Evolutionary conservation across 2,329 filamentous ascomycete genomes (phyloP), one percentile per base, ranked within the genome.

Genomic region (Pseudodiploospora longispora): DNA sequence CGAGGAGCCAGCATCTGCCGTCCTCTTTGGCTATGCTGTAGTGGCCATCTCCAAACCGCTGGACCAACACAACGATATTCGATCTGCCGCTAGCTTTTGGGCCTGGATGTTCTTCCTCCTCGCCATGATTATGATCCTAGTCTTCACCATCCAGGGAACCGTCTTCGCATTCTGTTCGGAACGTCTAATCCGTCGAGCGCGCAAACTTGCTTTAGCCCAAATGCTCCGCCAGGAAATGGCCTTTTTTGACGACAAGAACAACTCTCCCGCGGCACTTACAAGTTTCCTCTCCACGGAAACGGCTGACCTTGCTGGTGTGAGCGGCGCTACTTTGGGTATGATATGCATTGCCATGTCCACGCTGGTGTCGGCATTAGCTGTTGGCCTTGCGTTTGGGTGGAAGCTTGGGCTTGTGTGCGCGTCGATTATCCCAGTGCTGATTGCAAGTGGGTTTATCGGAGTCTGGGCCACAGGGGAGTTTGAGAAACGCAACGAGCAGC

Each of bases 41-140:
- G 27, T 40, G 12, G 40, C 37, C 37, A 36, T 44, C 19, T 32
- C 36, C 10, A 32, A 32, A 19, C 36, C 32, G 4, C 32, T 34
- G 5, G 19, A 36, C 5, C 29, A 48, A 12, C 19, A 38, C 10
- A 34, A 42, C 34, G 6, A 36, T 4, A 38, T 42, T 10, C 8
- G 27, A 10, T 41, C 43, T 7, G 42, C 44, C 61, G 64, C 50
- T 2, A 65, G 72, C 50, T 73, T 72, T 52, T 74, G 66, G 63
- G 61, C 68, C 0, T 58, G 66, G 12, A 74, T 75, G 70, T 74
- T 72, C 45, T 66, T 71, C 36, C 55, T 72, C 3, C 51, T 72
- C 36, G 70, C 68, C 8, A 52, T 64, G 4, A 63, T 54, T 2
- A 56, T 62, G 10, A 55, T 64, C 3, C 10, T 70, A 0, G 55